phyloP scores from a whole-genome alignment of 768 basidiomycete species.

The Glaciozyma antarctica region DNA sequence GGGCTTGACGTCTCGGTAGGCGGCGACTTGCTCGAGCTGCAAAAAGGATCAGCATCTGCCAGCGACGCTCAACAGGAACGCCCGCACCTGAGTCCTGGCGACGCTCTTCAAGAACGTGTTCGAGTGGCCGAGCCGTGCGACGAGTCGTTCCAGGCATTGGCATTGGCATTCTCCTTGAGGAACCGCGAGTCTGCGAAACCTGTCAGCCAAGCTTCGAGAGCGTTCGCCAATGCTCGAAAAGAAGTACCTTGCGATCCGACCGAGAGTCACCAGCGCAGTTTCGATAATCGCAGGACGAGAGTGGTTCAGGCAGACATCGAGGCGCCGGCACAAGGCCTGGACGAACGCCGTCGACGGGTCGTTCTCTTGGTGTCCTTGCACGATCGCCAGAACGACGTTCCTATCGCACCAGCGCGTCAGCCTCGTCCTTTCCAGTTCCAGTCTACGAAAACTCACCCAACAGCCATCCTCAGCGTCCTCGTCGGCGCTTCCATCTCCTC shows the following conservation, averaged over 20 bases:
- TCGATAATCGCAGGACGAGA: conserved; percentile 2
- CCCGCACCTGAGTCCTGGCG: conserved; percentile 57
- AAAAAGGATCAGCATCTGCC: neutral
- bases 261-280: conserved; percentile 11
- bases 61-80: neutral
- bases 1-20: conserved; percentile 45
- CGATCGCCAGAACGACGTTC: conserved; percentile 18
- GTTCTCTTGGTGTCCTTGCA: conserved; percentile 6
- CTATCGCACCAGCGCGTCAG: conserved; percentile 2
- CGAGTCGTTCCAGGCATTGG: conserved; percentile 25
- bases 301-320: conserved; percentile 8
- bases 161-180: conserved; percentile 24
- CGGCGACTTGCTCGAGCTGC: conserved; percentile 22
- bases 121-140: conserved; percentile 56
- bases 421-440: neutral
- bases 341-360: neutral
- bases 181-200: conserved; percentile 3
- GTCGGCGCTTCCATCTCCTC: conserved; percentile 7
- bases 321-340: neutral
- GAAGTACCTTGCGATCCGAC: conserved; percentile 17
- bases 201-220: neutral
- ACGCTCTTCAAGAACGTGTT: conserved; percentile 63
- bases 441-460: conserved; percentile 14
- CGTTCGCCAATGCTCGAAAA: neutral
- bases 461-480: conserved; percentile 25